Conservation (phyloP, 495 filamentous ascomycete species). For the Chlorociboria aeruginascens region DNA sequence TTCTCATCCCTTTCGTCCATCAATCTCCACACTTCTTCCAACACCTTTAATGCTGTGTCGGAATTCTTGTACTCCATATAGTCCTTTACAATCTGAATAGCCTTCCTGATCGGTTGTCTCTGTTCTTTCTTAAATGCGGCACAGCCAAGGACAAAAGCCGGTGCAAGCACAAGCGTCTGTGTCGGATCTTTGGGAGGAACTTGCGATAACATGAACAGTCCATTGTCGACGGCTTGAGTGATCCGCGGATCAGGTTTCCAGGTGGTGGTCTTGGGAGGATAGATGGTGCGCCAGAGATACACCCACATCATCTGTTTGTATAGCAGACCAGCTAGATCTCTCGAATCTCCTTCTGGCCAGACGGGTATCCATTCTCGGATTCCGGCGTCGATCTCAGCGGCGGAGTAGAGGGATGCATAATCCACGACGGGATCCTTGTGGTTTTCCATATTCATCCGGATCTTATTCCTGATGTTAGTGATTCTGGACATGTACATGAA, state of each 20-base stretch:
- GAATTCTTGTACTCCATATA: slow-evolving; percentile 79
- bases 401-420: slow-evolving; percentile 60
- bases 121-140: slow-evolving; percentile 62
- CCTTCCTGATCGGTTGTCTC: slow-evolving; percentile 54
- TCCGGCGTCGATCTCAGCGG: slow-evolving; percentile 63
- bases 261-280: slow-evolving; percentile 37
- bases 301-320: slow-evolving; percentile 90
- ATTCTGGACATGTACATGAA: slow-evolving; percentile 74
- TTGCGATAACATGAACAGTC: slow-evolving; percentile 47
- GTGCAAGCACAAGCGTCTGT: slow-evolving; percentile 78
- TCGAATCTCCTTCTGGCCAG: slow-evolving; percentile 56
- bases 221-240: slow-evolving; percentile 64
- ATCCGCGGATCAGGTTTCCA: slow-evolving; percentile 46
- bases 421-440: slow-evolving; percentile 61
- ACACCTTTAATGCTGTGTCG: slow-evolving; percentile 58
- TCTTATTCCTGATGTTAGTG: slow-evolving; percentile 63
- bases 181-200: slow-evolving; percentile 45
- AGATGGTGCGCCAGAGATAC: slow-evolving; percentile 77
- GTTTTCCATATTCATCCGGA: slow-evolving; percentile 52
- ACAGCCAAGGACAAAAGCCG: slow-evolving; percentile 78
- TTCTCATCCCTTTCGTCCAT: slow-evolving; percentile 68
- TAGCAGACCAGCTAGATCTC: slow-evolving; percentile 64
- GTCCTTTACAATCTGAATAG: slow-evolving; percentile 56
- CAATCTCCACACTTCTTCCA: slow-evolving; percentile 70
- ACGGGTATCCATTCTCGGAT: slow-evolving; percentile 66